These are phyloP conservation scores for Adansonia madagascariensis DNA, from an alignment of 441 rosid genomes.

Conservation along the genomic window DNA sequence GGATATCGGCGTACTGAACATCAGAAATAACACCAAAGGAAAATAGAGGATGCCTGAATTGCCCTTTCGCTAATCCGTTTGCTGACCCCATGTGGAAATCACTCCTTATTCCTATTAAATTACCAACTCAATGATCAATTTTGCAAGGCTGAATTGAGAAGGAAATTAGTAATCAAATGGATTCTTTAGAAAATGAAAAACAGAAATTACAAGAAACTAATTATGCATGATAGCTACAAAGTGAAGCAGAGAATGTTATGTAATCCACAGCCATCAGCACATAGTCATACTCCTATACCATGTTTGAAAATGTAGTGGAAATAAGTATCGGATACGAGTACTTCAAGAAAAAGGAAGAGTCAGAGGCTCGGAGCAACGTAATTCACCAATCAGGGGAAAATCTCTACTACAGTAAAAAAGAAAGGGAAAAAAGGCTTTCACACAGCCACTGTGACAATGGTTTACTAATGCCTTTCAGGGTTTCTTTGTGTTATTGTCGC, in stretches of 20 bases:
- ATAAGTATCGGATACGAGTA: no score
- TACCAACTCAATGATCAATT: neutral
- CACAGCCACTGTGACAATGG: neutral
- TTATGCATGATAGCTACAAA: neutral
- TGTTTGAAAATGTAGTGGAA: no score
- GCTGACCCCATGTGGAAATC: constrained; percentile 41
- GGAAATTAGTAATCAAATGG: neutral
- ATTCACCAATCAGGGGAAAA: no score
- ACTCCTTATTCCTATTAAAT: constrained; percentile 28
- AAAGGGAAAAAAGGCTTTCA: neutral
- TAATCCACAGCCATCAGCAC: neutral
- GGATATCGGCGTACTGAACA: constrained; percentile 88
- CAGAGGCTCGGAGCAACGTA: neutral
- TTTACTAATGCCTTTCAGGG: neutral
- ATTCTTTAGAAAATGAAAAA: neutral
- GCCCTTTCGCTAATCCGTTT: constrained; percentile 37
- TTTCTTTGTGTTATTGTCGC: neutral
- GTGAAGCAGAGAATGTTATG: neutral
- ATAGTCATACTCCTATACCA: no score
- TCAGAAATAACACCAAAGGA: constrained; percentile 88
- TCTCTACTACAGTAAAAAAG: no score
- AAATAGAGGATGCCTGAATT: constrained; percentile 62
- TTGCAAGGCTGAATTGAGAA: neutral
- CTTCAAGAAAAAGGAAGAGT: no score
- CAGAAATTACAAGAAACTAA: neutral